Conservation (phyloP, 2,329 filamentous ascomycete species). For the Paracamarosporium sp. region DNA sequence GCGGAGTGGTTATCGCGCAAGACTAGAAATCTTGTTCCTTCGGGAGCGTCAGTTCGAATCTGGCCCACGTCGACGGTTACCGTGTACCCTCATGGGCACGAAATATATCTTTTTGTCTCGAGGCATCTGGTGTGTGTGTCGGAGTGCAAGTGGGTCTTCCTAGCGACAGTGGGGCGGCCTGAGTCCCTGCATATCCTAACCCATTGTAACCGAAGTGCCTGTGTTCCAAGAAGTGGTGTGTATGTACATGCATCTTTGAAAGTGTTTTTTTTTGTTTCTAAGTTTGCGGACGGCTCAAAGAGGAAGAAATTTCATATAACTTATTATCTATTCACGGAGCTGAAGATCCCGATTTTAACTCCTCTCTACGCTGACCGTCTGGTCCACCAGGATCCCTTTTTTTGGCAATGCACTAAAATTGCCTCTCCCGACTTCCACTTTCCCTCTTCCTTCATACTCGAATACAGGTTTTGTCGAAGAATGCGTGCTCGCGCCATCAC, state of each 20-base stretch:
- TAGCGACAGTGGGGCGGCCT: not conserved
- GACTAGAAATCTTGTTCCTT: conserved; percentile 11
- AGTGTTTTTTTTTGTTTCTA: not conserved
- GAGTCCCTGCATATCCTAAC: not conserved
- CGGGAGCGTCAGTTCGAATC: conserved; percentile 10
- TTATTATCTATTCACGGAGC: not conserved
- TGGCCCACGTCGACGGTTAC: conserved; percentile 2
- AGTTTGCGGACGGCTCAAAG: not conserved
- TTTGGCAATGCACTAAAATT: not conserved
- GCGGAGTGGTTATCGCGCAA: conserved; percentile 11
- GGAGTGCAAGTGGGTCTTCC: not conserved
- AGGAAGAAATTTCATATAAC: not conserved
- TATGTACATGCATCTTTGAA: no score
- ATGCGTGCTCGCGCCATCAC: not conserved
- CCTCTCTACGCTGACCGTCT: conserved; percentile 4
- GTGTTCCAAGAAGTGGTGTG: no score
- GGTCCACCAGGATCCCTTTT: conserved; percentile 2
- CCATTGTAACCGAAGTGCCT: not conserved
- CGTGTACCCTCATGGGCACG: no score
- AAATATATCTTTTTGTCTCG: not conserved
- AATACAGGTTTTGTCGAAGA: not conserved
- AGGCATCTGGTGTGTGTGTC: not conserved
- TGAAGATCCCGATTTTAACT: not conserved
- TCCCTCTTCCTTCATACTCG: not conserved
- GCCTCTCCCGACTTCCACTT: not conserved